Evolutionary conservation across 371 early-diverging fungal species (phyloP), one percentile per base, ranked within the genome.

Genomic region (Blakeslea trispora): DNA sequence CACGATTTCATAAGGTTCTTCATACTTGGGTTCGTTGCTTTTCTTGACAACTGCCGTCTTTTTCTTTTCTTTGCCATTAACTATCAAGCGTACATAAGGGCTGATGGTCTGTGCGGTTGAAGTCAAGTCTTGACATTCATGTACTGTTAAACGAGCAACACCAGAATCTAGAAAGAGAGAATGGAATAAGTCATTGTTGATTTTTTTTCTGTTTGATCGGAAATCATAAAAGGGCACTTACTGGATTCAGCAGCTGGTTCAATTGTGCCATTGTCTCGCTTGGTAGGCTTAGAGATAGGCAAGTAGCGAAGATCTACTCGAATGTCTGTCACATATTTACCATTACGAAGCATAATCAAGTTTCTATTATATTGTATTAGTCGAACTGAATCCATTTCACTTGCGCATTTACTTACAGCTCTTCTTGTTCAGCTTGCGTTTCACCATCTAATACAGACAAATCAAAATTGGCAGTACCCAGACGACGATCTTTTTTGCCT

Each of bases 191-290:
- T 28, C 28, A 28, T 28, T 28, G 28, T 28, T 5, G 28, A 3
- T 7, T 28, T 7, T 28, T 28, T 28, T n/a, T n/a, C n/a, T n/a
- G n/a, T n/a, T n/a, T n/a, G n/a, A n/a, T n/a, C n/a, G n/a, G n/a
- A n/a, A n/a, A n/a, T n/a, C n/a, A n/a, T n/a, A n/a, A n/a, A n/a
- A n/a, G n/a, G n/a, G n/a, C n/a, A 64, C 71, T 60, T 81, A 74
- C 82, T 85, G 2, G 88, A 86, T 55, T 85, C 85, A 10, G 74
- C 68, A 8, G 79, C 72, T 18, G 78, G 72, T 41, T 83, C 78
- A 21, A 74, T 43, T 0, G 68, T 72, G 24, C 79, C 77, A 54
- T 74, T 77, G 0, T 68, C 73, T 34, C 62, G 59, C 15, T 63
- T 77, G 13, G 64, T 69, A 31, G 84, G 81, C 24, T 78, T 79